Evolutionary conservation across 495 filamentous ascomycete genomes (phyloP).

Genomic region (Bryoglossum gracile): DNA sequence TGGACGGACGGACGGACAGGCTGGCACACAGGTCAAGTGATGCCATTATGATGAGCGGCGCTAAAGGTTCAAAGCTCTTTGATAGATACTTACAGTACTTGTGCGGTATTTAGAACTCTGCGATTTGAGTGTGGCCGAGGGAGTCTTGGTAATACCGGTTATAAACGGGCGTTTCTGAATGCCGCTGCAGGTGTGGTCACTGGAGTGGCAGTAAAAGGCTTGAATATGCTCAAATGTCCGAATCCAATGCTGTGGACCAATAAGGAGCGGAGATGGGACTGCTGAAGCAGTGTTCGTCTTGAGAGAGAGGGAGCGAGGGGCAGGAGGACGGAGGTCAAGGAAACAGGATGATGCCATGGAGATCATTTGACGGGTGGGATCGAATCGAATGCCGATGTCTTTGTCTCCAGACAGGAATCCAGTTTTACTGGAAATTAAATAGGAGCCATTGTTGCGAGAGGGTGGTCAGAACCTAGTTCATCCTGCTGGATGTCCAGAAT

Average conservation of each 20-base stretch:
- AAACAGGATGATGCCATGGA: neutral
- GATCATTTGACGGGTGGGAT: neutral
- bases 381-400: neutral
- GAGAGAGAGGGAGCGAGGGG: neutral
- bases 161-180: neutral
- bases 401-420: neutral
- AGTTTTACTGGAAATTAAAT: neutral
- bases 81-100: neutral
- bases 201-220: neutral
- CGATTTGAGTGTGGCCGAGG: neutral
- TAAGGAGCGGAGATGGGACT: neutral
- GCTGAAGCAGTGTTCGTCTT: neutral
- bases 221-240: neutral
- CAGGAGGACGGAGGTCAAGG: neutral
- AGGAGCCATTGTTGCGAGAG: too few relatives aligned
- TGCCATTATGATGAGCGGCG: neutral
- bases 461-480: neutral
- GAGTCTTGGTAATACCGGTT: neutral
- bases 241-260: neutral
- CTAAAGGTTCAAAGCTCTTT: too few relatives aligned
- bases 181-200: constrained; percentile 1
- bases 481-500: too few relatives aligned
- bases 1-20: too few relatives aligned
- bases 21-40: neutral
- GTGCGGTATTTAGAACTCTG: neutral